phyloP scores from a whole-genome alignment of 2,329 filamentous ascomycete genomes.

The Alternaria novae-zelandiae region DNA sequence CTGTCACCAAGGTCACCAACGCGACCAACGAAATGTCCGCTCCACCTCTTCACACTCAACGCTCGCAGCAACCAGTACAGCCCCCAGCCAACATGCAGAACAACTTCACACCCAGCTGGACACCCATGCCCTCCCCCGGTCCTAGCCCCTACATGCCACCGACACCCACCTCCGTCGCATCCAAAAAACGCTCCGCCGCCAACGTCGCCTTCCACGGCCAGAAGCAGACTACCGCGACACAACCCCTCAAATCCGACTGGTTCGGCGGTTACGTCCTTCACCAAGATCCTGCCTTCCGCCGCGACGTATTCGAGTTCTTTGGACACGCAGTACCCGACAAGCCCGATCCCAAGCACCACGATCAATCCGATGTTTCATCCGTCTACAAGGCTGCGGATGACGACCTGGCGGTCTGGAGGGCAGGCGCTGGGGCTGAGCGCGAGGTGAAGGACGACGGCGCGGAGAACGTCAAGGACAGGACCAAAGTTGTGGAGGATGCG shows the following conservation, averaged over 20 bases:
- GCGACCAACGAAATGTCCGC: background rate
- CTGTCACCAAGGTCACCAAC: background rate
- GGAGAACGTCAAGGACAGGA: background rate
- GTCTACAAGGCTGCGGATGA: conserved; percentile 17
- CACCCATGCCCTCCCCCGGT: background rate
- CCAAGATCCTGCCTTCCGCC: conserved; percentile 6
- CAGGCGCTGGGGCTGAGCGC: background rate
- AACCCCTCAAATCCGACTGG: conserved; percentile 56
- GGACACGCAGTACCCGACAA: background rate
- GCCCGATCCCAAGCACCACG: conserved; percentile 71
- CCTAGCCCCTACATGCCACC: conserved; percentile 55
- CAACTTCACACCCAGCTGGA: background rate
- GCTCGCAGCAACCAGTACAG: too few relatives aligned
- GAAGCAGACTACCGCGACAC: background rate
- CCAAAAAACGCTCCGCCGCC: background rate
- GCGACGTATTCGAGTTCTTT: conserved; percentile 14
- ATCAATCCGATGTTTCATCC: background rate
- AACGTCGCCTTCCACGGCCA: background rate
- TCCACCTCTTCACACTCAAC: background rate
- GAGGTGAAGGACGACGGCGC: background rate
- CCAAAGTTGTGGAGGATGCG: background rate
- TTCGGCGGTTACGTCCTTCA: conserved; percentile 70
- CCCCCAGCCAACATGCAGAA: background rate
- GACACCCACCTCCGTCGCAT: conserved; percentile 53
- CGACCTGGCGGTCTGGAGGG: conserved; percentile 16